Evolutionary conservation across 2,329 filamentous ascomycete genomes (phyloP), one percentile per base, ranked within the genome.

Genomic region (Pleoardoris graminearum): DNA sequence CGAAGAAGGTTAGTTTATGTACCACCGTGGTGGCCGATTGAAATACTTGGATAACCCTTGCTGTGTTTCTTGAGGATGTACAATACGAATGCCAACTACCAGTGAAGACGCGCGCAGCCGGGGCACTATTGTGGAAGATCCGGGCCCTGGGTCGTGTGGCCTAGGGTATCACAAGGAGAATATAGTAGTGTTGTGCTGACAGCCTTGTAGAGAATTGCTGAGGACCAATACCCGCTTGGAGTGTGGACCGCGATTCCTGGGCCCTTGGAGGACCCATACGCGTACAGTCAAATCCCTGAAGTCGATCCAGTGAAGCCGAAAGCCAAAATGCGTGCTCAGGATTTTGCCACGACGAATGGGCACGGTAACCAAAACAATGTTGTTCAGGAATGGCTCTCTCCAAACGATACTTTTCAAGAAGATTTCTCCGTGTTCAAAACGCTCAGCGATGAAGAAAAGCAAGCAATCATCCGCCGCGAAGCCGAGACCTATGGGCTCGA

Each of bases 401-500:
- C 66, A 0, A 54, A 62, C 21, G 67, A 69, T 44, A 50, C 55
- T 11, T 70, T 62, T 36, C 53, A 55, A 7, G 60, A 59, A 19
- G 63, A 70, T 41, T 72, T 63, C 46, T 55, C 61, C 25, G 58
- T 55, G 11, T 74, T 71, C 62, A 74, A 69, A 52, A 43, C 33
- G 1, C 61, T 74, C 3, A 60, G 52, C n/a, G 63, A 67, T 41
- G 56, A 59, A 0, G 68, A 72, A 30, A 73, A 82, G 60, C 77
- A 79, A 57, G 72, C 76, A 29, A 82, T 85, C 58, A 79, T 83
- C 62, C 71, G 76, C 42, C 70, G 77, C 48, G 79, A 82, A 60
- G 79, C 81, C 35, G 79, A 83, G 55, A 75, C 79, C 56, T 79
- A 90, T 73, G 87, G 86, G 61, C 90, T 97, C 66, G 84, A 85